Evolutionary conservation across 805 yeast species (phyloP).

Genomic region (Candida silvicultrix): DNA sequence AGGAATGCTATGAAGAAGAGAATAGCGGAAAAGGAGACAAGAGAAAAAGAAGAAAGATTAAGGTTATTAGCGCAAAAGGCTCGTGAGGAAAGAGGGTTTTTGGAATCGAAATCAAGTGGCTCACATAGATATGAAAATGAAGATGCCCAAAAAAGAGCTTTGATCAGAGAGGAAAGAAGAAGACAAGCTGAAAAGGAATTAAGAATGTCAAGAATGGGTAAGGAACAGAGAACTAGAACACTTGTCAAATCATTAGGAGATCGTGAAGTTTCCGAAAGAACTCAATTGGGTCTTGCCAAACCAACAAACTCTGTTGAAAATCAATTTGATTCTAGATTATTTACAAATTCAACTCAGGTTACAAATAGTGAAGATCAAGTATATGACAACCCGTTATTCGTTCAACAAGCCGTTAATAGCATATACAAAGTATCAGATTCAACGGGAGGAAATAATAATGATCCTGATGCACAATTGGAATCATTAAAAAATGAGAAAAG

Average conservation of each 20-base stretch:
- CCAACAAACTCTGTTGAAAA: slow-evolving; percentile 32
- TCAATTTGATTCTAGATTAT: slow-evolving; percentile 55
- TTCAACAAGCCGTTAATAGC: slow-evolving; percentile 42
- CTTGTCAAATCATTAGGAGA: slow-evolving; percentile 38
- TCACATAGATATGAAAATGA: slow-evolving; percentile 6
- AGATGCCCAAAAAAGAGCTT: slow-evolving; percentile 28
- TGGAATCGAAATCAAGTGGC: slow-evolving; percentile 1
- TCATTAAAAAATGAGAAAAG: slow-evolving; percentile 13
- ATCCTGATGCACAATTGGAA: slow-evolving; percentile 13
- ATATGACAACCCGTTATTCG: slow-evolving; percentile 55
- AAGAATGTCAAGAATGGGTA: slow-evolving; percentile 35
- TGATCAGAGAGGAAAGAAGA: slow-evolving; percentile 37
- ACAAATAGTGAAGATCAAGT: slow-evolving; percentile 39
- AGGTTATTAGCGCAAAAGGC: slow-evolving; percentile 44
- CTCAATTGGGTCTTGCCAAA: slow-evolving; percentile 43
- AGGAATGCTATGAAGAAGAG: slow-evolving; percentile 43
- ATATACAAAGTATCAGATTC: slow-evolving; percentile 37
- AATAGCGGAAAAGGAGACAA: slow-evolving; percentile 42
- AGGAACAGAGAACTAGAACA: slow-evolving; percentile 34
- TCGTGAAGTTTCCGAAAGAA: slow-evolving; percentile 50
- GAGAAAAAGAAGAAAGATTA: slow-evolving; percentile 45
- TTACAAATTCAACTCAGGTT: slow-evolving; percentile 37
- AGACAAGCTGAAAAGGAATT: slow-evolving; percentile 42
- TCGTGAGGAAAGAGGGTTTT: slow-evolving; percentile 26
- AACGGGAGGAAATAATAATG: slow-evolving; percentile 6